phyloP scores from a whole-genome alignment of 2,329 filamentous ascomycete species.

The Phyllachora maydis region DNA sequence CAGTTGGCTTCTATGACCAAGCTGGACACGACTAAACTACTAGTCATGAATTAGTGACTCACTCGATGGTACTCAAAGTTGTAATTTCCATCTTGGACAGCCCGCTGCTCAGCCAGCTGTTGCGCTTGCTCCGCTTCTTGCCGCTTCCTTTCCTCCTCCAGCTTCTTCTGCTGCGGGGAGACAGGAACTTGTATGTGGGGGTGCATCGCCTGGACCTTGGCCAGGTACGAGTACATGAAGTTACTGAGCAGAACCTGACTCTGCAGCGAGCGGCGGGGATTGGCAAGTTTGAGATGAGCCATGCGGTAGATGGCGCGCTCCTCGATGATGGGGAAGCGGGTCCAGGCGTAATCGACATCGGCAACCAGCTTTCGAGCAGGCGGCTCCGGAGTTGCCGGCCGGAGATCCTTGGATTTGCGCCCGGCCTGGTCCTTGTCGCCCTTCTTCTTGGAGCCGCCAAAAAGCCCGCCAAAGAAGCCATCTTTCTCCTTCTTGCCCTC shows the following conservation, averaged over 20 bases:
- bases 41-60: no score
- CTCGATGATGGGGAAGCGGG: conserved; percentile 81
- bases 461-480: conserved; percentile 81
- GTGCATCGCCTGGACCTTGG: conserved; percentile 97
- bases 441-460: conserved; percentile 79
- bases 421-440: conserved; percentile 51
- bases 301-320: conserved; percentile 95
- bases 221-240: conserved; percentile 98
- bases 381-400: conserved; percentile 64
- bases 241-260: conserved; percentile 95
- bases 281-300: conserved; percentile 98
- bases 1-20: no score
- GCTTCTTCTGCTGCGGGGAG: conserved; percentile 35
- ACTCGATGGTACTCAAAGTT: conserved; percentile 16
- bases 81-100: conserved; percentile 9
- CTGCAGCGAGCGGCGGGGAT: conserved; percentile 74
- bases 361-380: conserved; percentile 51
- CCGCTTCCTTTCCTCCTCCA: conserved; percentile 23
- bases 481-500: conserved; percentile 83
- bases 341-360: conserved; percentile 92
- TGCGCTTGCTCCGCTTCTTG: conserved; percentile 19
- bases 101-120: conserved; percentile 19
- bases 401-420: conserved; percentile 56
- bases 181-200: conserved; percentile 84
- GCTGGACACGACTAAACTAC: no score